Base-by-base conservation (phyloP, 345 rosid genomes). In the Triadica sebifera region DNA sequence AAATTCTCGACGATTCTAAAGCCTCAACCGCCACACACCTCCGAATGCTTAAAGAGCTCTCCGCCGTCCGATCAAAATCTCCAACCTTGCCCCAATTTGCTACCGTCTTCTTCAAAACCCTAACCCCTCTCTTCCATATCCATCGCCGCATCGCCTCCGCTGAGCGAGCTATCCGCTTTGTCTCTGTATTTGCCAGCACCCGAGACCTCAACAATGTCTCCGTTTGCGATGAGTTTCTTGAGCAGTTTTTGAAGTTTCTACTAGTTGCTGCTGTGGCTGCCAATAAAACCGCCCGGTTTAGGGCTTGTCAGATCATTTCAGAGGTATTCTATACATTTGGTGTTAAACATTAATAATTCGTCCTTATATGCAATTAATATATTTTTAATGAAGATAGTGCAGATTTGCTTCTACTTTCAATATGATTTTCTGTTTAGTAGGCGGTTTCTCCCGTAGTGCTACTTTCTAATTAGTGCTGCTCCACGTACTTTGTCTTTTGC, bases 221-320 rank as follows among this genome's bases (percentile, higher is more conserved):
- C 20, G 78, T 47, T n/a, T 73, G 85, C 34, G 86, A 85, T 15
- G 83, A 75, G 57, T 90, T 95, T 79, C 76, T 95, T 51, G 88
- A 79, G 65, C 85, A 79, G 1, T 89, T 95, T 70, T 74, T 91
- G 8, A 81, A 73, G 79, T 92, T 89, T 69, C 83, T 95, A 8
- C 55, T 95, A 51, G 79, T 74, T 67, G 93, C 92, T 2, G 75
- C 92, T 12, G 67, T 69, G 0, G 93, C 96, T 0, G 85, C 93
- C 38, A 85, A 85, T 65, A 81, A 84, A 78, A 85, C 91, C 43
- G 87, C 87, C 4, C 85, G 97, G 73, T 90, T 91, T 74, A 86
- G 97, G 63, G 92, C 98, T 50, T 93, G 96, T 66, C 98, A 95
- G 86, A 84, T 93, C 0, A 79, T 91, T 58, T 93, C 99, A 0